These are phyloP conservation scores for Aspergillus steynii DNA, from an alignment of 495 filamentous ascomycete species.

Conservation along the genomic window DNA sequence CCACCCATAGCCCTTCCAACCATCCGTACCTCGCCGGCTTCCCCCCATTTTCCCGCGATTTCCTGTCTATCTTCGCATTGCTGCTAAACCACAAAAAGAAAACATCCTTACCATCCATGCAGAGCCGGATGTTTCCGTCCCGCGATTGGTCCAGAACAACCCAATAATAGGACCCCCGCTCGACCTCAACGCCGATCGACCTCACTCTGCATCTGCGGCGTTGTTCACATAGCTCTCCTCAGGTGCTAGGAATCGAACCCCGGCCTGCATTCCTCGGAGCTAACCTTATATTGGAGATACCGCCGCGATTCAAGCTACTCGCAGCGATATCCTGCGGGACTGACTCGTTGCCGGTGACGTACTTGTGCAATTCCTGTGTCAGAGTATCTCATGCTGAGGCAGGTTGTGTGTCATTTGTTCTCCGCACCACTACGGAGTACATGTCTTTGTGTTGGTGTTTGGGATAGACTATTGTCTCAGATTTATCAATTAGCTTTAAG, in stretches of 20 bases:
- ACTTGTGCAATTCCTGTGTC: not conserved
- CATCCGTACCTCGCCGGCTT: not conserved
- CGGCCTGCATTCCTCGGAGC: not conserved
- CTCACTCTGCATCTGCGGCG: not conserved
- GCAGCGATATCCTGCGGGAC: not conserved
- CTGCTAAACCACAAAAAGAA: not conserved
- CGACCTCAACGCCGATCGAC: not conserved
- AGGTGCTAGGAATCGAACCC: not conserved
- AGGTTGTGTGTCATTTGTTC: not conserved
- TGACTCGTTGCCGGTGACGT: not conserved
- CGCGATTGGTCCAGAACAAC: not conserved
- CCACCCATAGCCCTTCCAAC: not conserved
- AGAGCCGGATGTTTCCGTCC: not conserved
- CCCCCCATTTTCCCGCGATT: not conserved
- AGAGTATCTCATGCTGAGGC: slow-evolving; percentile 4
- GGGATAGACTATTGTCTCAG: not conserved
- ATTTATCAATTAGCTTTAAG: not conserved
- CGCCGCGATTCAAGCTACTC: not conserved
- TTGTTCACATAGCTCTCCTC: not conserved
- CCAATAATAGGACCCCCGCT: not conserved
- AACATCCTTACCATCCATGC: not conserved
- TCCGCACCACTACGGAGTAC: not conserved
- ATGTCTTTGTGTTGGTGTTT: not conserved
- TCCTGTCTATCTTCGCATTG: not conserved
- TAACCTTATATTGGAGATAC: slow-evolving; percentile 5